These are phyloP conservation scores for Aspergillus pseudonomiae DNA, from an alignment of 2,329 filamentous ascomycete genomes.

Conservation along the genomic window DNA sequence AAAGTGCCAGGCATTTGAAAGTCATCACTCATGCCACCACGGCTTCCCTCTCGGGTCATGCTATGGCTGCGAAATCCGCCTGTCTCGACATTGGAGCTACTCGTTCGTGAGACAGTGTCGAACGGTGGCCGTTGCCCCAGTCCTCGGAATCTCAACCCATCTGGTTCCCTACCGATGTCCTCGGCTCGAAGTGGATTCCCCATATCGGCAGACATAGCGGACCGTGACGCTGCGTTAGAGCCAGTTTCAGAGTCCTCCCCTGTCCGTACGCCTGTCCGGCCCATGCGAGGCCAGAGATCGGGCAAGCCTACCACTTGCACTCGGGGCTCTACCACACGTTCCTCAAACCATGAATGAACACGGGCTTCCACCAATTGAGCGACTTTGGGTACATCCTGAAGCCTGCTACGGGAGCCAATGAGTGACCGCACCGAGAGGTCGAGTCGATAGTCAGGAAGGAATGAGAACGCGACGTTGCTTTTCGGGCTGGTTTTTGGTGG, in stretches of 20 bases:
- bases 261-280: constrained; percentile 47
- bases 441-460: constrained; percentile 66
- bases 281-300: constrained; percentile 64
- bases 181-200: constrained; percentile 27
- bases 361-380: constrained; percentile 66
- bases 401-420: constrained; percentile 63
- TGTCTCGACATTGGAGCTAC: constrained; percentile 38
- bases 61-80: constrained; percentile 35
- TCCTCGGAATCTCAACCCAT: constrained; percentile 40
- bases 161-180: constrained; percentile 28
- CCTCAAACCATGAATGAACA: constrained; percentile 69
- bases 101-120: constrained; percentile 36
- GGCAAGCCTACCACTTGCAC: constrained; percentile 67
- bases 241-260: constrained; percentile 46
- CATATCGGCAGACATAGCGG: constrained; percentile 32
- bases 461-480: constrained; percentile 93
- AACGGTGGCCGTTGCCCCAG: constrained; percentile 32
- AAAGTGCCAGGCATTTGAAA: constrained; percentile 46
- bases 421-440: constrained; percentile 67
- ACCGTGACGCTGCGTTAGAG: constrained; percentile 35
- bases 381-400: constrained; percentile 69
- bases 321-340: constrained; percentile 66
- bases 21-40: constrained; percentile 33
- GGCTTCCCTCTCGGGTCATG: constrained; percentile 36
- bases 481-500: constrained; percentile 59